Evolutionary conservation across 2,329 filamentous ascomycete species (phyloP), one percentile per base, ranked within the genome.

Genomic region (Scleromitrula shiraiana): DNA sequence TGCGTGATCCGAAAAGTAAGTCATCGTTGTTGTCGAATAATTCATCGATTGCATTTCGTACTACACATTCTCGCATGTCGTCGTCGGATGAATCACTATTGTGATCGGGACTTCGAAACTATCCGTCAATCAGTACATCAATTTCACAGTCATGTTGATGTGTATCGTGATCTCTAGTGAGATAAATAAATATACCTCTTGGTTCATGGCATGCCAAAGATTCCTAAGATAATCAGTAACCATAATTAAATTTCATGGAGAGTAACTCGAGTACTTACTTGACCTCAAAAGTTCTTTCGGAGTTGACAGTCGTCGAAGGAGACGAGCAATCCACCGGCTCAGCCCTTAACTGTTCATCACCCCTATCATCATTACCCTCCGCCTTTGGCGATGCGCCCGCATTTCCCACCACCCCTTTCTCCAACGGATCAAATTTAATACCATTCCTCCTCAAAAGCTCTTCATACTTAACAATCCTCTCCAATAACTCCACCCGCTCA

Each of bases 1-100:
- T 63, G 4, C 59, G 65, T 0, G 69, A 66, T 24, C 75, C 75
- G 55, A 83, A 75, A 0, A 83, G 60, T 23, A 81, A 68, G 30
- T 73, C 64, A 43, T 77, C 69, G 30, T 70, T 68, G 37, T 64
- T 63, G 44, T 64, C 60, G 44, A 60, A 66, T 4, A 68, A 51
- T 32, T 70, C 62, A 45, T 73, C 68, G 71, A 71, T 78, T 0
- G 66, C 67, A 12, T 65, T 69, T 45, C 64, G 71, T 39, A 78
- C 54, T 2, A 62, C 53, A n/a, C 42, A 53, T 26, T 67, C 64
- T 37, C 56, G 60, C 19, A 69, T 47, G 45, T 67, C 62, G 44
- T 68, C 64, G 20, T 62, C 41, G 4, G 60, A 61, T 33, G 52
- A 62, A 49, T 65, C 62, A 36, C 59, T 64, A 19, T 67, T 57